Base-by-base conservation (phyloP, 2,329 filamentous ascomycete genomes). In the Xylariaceae sp. region DNA sequence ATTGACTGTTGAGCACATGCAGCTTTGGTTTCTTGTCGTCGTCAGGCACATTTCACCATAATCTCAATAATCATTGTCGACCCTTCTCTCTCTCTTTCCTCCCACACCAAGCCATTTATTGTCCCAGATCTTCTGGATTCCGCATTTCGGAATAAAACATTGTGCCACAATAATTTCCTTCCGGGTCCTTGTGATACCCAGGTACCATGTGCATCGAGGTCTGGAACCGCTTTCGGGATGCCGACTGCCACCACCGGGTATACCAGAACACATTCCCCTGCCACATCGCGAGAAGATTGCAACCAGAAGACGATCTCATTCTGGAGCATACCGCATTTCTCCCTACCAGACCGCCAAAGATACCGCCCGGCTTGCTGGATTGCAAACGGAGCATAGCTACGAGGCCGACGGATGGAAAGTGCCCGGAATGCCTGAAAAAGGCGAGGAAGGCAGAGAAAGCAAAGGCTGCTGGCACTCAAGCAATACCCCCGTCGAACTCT, bases 231-330 rank as follows among this genome's bases (percentile, higher is more conserved):
- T 67, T 64, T 37, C 54, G 57, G 43, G 58, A 63, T 23, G 6
- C 42, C 7, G 54, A 54, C 2, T 75, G 73, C 66, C 48, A 49
- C 20, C 72, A 74, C 58, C 65, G 54, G 46, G 50, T 65, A 46
- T 74, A 71, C 60, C 71, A 75, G 45, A 74, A 73, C 65, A 74
- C 70, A 6, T 70, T 60, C 52, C 56, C 56, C 20, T 75, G 73
- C 52, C 58, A 65, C 43, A 23, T 64, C 1, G 71, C 65, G 1
- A 61, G 63, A 2, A 60, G 70, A 20, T 59, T 52, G 45, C 21
- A 43, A 2, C 50, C 61, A 5, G 53, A 45, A 2, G 63, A 65
- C 32, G 64, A 68, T 37, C 32, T 59, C 42, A 23, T 61, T 14
- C 66, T 72, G 5, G 26, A 50, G 2, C 48, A 65, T 53, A 48